Conservation (phyloP, 1,284 basidiomycete species). For the Blastosporella zonata region DNA sequence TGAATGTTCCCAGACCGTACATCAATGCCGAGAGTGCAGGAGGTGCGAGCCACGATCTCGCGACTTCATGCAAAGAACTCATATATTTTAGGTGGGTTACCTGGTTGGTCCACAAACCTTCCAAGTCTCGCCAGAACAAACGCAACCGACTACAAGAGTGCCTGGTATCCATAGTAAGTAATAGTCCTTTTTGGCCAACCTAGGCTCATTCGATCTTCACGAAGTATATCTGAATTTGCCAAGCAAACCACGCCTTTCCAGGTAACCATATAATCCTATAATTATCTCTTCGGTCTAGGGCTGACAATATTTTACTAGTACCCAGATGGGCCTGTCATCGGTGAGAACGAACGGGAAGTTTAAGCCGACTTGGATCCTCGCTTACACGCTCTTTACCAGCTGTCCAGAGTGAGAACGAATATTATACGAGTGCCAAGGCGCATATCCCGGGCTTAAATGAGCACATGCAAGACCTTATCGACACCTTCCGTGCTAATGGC, state of each 20-base stretch:
- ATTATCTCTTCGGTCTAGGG: background rate
- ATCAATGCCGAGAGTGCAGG: slow-evolving; percentile 38
- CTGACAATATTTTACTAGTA: slow-evolving; percentile 21
- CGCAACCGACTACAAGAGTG: slow-evolving; percentile 36
- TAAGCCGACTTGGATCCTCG: background rate
- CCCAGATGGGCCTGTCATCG: slow-evolving; percentile 44
- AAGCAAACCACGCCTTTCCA: slow-evolving; percentile 41
- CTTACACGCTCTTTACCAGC: slow-evolving; percentile 22
- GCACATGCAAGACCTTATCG: slow-evolving; percentile 42
- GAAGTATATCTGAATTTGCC: slow-evolving; percentile 36
- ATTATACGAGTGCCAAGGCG: slow-evolving; percentile 27
- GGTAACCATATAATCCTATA: slow-evolving; percentile 21
- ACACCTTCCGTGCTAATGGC: slow-evolving; percentile 35
- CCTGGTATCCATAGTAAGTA: slow-evolving; percentile 44
- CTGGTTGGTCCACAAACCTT: slow-evolving; percentile 46
- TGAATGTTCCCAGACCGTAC: slow-evolving; percentile 25
- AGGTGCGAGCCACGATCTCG: slow-evolving; percentile 21
- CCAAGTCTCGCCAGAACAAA: slow-evolving; percentile 43
- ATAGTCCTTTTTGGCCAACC: background rate
- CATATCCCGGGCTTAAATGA: slow-evolving; percentile 30
- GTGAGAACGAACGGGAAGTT: slow-evolving; percentile 15
- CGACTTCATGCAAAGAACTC: background rate
- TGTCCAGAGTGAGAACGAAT: slow-evolving; percentile 52
- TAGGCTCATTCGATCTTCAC: background rate
- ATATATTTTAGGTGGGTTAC: slow-evolving; percentile 38